Base-by-base conservation (phyloP, 2,329 filamentous ascomycete genomes). In the Ophiostoma sp. region DNA sequence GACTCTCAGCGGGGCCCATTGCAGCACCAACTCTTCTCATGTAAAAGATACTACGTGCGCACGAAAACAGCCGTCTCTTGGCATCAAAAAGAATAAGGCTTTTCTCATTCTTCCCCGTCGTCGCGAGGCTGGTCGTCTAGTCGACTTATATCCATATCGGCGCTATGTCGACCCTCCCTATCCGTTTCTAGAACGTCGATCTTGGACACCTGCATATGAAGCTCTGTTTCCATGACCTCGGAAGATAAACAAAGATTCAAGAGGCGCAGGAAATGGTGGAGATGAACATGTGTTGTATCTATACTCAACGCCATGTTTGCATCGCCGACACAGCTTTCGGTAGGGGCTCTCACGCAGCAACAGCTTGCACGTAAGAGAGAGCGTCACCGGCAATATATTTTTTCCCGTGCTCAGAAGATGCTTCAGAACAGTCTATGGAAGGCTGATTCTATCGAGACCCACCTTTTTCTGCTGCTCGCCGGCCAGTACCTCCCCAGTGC, bases 341-440 rank as follows among this genome's bases (percentile, higher is more conserved):
- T 27, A 27, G 49, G 27, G 27, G 49, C 55, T 16, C 38, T 38
- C 55, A 60, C 55, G 11, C 55, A 60, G 9, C 55, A 60, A 3
- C 55, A 60, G 55, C 27, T 60, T 14, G 55, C 9, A 38, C 27
- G 27, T 6, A 18, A 60, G 12, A 60, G 55, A 38, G 55, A 60
- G 7, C 14, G 27, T 9, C 27, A 60, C 5, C 38, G 55, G 12
- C 55, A 60, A 11, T 14, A 38, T 38, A 38, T 38, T 11, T 60
- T 60, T 60, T 38, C 55, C 38, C 55, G 55, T 27, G 11, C 27
- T 11, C 55, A 36, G 9, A 16, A 38, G n/a, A n/a, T 58, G 40
- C 49, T 66, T 7, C 47, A 58, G 11, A 58, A 49, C 3, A 60
- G 65, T 16, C 4, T 52, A 3, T 66, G 49, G 65, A 49, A 66